phyloP scores from a whole-genome alignment of 2,329 filamentous ascomycete genomes.

The Fusarium pilosicola region DNA sequence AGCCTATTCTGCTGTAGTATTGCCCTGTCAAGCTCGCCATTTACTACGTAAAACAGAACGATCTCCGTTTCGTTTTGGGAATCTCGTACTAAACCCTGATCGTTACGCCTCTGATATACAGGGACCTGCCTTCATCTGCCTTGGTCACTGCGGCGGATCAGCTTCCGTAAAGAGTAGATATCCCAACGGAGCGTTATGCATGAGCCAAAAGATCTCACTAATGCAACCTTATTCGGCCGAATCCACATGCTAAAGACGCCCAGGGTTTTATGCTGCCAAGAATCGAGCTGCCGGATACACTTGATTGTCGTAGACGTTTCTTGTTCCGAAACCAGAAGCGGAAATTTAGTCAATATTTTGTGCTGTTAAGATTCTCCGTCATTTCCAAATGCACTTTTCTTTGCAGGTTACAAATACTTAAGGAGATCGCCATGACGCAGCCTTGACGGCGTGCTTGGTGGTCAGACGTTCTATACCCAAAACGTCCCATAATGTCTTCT shows the following conservation, averaged over 20 bases:
- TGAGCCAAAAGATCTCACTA: slow-evolving; percentile 17
- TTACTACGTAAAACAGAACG: slow-evolving; percentile 1
- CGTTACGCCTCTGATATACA: background rate
- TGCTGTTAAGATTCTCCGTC: background rate
- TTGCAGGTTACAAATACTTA: slow-evolving; percentile 2
- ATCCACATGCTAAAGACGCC: background rate
- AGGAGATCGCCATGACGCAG: background rate
- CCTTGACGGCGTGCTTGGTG: background rate
- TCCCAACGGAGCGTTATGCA: slow-evolving; percentile 6
- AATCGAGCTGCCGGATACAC: background rate
- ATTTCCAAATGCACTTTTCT: background rate
- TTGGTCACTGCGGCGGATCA: background rate
- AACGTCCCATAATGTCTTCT: slow-evolving; percentile 19
- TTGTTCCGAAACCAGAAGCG: slow-evolving; percentile 19
- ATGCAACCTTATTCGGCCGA: slow-evolving; percentile 14
- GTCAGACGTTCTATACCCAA: background rate
- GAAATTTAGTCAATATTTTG: background rate
- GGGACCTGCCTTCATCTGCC: background rate
- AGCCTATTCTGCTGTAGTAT: background rate
- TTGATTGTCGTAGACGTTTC: background rate
- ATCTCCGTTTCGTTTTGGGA: slow-evolving; percentile 19
- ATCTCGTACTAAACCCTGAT: background rate
- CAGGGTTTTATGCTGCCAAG: background rate
- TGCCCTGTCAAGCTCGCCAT: background rate
- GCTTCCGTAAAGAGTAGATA: background rate